Evolutionary conservation across 1,139 yeast genomes (phyloP).

Genomic region (Hemisphaericaspora lyxosophila): DNA sequence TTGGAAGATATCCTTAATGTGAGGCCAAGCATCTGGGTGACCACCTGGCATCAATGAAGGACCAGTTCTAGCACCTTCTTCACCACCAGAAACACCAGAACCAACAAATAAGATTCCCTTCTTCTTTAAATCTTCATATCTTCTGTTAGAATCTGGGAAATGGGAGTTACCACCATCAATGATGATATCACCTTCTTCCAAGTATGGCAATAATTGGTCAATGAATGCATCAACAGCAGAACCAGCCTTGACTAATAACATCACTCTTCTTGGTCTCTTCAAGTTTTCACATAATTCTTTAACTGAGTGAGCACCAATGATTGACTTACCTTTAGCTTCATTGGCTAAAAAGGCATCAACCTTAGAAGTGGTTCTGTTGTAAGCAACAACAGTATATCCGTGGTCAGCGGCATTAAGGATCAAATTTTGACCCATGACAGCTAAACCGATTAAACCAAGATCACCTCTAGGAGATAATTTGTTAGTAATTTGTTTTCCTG

Average conservation of each 20-base stretch:
- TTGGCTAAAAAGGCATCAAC: slow-evolving; percentile 90
- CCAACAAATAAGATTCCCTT: slow-evolving; percentile 95
- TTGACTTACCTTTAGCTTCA: slow-evolving; percentile 96
- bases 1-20: slow-evolving; percentile 95
- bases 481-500: slow-evolving; percentile 22
- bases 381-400: slow-evolving; percentile 95
- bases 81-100: slow-evolving; percentile 99
- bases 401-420: slow-evolving; percentile 98
- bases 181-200: slow-evolving; percentile 97
- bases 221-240: slow-evolving; percentile 90
- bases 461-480: slow-evolving; percentile 62
- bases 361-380: slow-evolving; percentile 95
- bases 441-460: slow-evolving; percentile 98
- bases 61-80: slow-evolving; percentile 99
- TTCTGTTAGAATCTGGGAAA: slow-evolving; percentile 98
- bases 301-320: slow-evolving; percentile 92
- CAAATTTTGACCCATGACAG: slow-evolving; percentile 99
- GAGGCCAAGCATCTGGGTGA: slow-evolving; percentile 97
- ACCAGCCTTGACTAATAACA: slow-evolving; percentile 96
- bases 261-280: slow-evolving; percentile 96
- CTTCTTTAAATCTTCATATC: slow-evolving; percentile 82
- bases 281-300: slow-evolving; percentile 84
- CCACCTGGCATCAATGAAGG: slow-evolving; percentile 99
- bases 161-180: slow-evolving; percentile 99
- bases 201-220: slow-evolving; percentile 80